These are phyloP conservation scores for Pelagomonas calceolata DNA, from an alignment of 108 stramenopile genomes.

Conservation along the genomic window DNA sequence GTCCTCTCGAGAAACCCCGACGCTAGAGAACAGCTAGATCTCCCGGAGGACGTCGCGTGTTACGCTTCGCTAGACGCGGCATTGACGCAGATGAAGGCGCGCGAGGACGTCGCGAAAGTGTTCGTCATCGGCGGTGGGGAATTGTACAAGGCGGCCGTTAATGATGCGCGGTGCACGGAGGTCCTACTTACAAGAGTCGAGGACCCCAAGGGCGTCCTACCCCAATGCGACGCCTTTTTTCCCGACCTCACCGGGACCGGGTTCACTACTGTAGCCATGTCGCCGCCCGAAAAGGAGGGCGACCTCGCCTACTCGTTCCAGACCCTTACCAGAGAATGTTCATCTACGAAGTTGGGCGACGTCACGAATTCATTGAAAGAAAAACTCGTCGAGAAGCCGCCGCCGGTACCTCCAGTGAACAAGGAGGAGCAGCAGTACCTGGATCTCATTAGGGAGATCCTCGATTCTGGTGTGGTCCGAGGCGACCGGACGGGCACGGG, in stretches of 20 bases:
- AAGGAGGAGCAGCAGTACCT: conserved; percentile 89
- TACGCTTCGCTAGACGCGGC: conserved; percentile 68
- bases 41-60: conserved; percentile 52
- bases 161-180: conserved; percentile 8
- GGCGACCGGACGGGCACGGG: conserved; percentile 99
- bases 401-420: neutral
- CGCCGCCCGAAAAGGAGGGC: conserved; percentile 17
- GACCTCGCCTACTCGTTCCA: conserved; percentile 33
- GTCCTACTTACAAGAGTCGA: conserved; percentile 31
- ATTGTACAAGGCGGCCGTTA: conserved; percentile 71
- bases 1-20: conserved; percentile 58
- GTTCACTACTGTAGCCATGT: conserved; percentile 15
- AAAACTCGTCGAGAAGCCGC: neutral
- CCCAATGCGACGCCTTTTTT: conserved; percentile 30
- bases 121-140: conserved; percentile 89
- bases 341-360: too few relatives aligned
- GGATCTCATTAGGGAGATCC: conserved; percentile 75
- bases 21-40: conserved; percentile 12
- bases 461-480: conserved; percentile 72
- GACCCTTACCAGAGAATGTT: neutral
- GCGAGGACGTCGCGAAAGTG: conserved; percentile 50
- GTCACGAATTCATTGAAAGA: too few relatives aligned
- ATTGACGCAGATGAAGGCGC: conserved; percentile 35
- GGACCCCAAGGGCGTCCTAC: conserved; percentile 13
- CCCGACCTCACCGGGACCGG: conserved; percentile 15